Conservation (phyloP, 2,329 filamentous ascomycete species). For the Pseudogymnoascus sp. region DNA sequence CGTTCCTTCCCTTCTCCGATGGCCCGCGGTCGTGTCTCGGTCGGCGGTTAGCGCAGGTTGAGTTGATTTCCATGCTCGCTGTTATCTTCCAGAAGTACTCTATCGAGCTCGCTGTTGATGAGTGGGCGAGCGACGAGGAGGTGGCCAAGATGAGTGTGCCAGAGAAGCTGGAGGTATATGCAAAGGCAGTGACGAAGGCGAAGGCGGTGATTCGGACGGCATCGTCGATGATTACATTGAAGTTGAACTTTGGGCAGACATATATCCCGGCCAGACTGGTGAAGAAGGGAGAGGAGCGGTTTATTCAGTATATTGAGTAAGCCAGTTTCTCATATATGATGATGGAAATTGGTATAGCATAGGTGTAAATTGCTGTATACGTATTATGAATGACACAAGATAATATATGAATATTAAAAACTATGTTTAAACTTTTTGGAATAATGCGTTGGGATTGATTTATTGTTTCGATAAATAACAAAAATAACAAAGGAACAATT, state of each 20-base stretch:
- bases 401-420: background rate
- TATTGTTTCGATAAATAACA: background rate
- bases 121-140: constrained; percentile 47
- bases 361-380: background rate
- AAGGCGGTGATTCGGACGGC: constrained; percentile 46
- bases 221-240: constrained; percentile 61
- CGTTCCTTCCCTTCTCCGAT: constrained; percentile 52
- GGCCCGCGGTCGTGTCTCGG: constrained; percentile 51
- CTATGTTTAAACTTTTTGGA: background rate
- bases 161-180: constrained; percentile 48
- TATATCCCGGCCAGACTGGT: constrained; percentile 59
- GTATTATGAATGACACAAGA: background rate
- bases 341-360: background rate
- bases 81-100: constrained; percentile 48
- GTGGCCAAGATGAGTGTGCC: constrained; percentile 41
- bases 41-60: constrained; percentile 50
- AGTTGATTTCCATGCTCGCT: constrained; percentile 48
- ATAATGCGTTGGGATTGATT: background rate
- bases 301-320: constrained; percentile 36
- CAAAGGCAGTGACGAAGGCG: constrained; percentile 49
- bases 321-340: background rate
- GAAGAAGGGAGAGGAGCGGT: constrained; percentile 61
- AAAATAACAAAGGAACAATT: background rate
- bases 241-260: constrained; percentile 51
- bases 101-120: constrained; percentile 54